Evolutionary conservation across 106 monocot genomes (phyloP), one percentile per base, ranked within the genome.

Genomic region (Posidonia australis): DNA sequence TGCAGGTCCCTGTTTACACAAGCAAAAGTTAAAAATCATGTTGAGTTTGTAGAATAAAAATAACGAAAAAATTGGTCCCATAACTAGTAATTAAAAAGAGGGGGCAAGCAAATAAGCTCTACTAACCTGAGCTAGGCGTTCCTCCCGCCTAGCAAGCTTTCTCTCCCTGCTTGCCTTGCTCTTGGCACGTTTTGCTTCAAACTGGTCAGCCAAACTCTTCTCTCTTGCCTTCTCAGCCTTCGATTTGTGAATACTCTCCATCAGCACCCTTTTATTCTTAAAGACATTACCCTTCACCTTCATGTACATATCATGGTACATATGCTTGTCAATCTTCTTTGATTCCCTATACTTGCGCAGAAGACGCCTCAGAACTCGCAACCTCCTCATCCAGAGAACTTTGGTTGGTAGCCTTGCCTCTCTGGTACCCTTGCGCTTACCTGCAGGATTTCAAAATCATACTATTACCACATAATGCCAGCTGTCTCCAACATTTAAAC

Each of bases 271-370:
- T 32, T 72, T 72, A 30, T 72, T 72, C 71, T 72, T 72, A 51
- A 72, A 72, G 22, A 71, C 71, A 62, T 71, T 71, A 62, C 71
- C 71, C 71, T 71, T 71, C 13, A 62, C 62, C 51, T 62, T 71
- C 71, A 71, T 71, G 47, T 71, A 71, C 71, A 62, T 62, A 22
- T 71, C 72, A 30, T 73, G 72, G 46, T 74, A 74, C 74, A 74
- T 74, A 41, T 74, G 74, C 66, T 67, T 74, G 67, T 74, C 74
- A 26, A 74, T 74, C 41, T 74, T 74, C 49, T 74, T 74, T 0
- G 74, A 43, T 13, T 74, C 74, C 21, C 74, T 28, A 42, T 74
- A 74, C 51, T 74, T 74, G 49, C 67, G 57, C 17, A 74, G 60
- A 44, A 74, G 19, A 29, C 74, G 74, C 49, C 74, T 67, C 59